Base-by-base conservation (phyloP, 2,329 filamentous ascomycete species). In the Fusarium newnesense region DNA sequence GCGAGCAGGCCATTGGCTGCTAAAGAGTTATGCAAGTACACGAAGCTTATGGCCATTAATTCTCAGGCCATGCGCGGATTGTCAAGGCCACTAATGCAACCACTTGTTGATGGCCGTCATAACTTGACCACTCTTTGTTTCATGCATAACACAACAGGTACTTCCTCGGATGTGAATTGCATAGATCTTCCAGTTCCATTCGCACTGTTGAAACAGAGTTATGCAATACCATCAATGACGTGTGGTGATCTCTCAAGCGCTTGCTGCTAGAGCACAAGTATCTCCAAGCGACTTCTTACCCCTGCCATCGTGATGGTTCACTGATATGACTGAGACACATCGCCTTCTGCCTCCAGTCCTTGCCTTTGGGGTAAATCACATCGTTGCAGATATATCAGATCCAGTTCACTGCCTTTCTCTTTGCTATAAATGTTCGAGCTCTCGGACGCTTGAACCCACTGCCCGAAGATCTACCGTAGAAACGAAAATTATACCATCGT, bases 41-140 rank as follows among this genome's bases (percentile, higher is more conserved):
- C 36, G 39, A 66, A 52, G 60, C 47, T 68, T 28, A 24, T 54
- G 60, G 52, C 67, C 70, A 68, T 59, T 71, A 39, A 21, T 62
- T 68, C 37, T 34, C 12, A 42, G 56, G 49, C 66, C 46, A 70
- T 43, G 49, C 75, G 63, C 56, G 50, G 37, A 46, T 54, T 44
- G 18, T 59, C 52, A 56, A 68, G 66, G 67, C 67, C 69, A 37
- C 71, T 73, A 68, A 76, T 72, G 76, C 71, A 75, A 69, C 75
- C 75, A 64, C 76, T 69, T 73, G 60, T 56, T 63, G 62, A 57
- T 56, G 68, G 69, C 66, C 65, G 54, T 30, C 59, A 62, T 50
- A 46, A 47, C 43, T 60, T 40, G 67, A 8, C 72, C 64, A 53
- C 44, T 61, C 39, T 60, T 58, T 68, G 37, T 24, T 59, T 67